Evolutionary conservation across 257 asterid species (phyloP).

Genomic region (Orobanche coerulescens): DNA sequence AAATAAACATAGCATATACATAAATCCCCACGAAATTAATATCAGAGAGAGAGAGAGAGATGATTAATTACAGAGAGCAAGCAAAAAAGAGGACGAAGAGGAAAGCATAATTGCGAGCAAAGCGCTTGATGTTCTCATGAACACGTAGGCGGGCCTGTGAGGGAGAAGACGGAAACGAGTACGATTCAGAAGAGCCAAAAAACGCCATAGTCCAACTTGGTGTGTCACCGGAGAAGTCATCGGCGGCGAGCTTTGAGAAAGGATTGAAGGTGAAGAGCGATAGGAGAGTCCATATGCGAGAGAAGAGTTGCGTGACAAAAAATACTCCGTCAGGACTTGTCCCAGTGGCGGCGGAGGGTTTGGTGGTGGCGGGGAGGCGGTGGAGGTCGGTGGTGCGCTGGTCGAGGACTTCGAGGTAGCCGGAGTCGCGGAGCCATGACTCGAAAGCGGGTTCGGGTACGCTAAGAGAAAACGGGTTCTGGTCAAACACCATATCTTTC

Average conservation of each 20-base stretch:
- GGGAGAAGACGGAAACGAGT: constrained; percentile 78
- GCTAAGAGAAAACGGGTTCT: constrained; percentile 80
- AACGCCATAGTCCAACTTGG: constrained; percentile 76
- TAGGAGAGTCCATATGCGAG: constrained; percentile 49
- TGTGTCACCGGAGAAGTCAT: constrained; percentile 62
- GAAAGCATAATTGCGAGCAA: constrained; percentile 68
- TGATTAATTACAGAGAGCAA: constrained; percentile 57
- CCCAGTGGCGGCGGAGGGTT: constrained; percentile 23
- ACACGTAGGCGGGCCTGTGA: constrained; percentile 82
- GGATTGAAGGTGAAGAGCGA: constrained; percentile 78
- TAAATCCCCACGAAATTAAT: not conserved
- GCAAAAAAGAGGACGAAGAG: constrained; percentile 64
- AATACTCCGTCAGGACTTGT: constrained; percentile 27
- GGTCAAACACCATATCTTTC: constrained; percentile 49
- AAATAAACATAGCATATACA: not conserved
- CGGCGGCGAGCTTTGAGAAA: constrained; percentile 63
- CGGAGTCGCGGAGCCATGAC: constrained; percentile 86
- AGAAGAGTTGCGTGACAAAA: constrained; percentile 32
- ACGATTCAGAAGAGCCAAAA: constrained; percentile 58
- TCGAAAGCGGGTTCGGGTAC: constrained; percentile 82
- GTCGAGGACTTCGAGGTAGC: constrained; percentile 79
- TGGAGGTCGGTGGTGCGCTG: constrained; percentile 81
- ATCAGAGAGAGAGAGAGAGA: not conserved
- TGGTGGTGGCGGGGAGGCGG: constrained; percentile 46
- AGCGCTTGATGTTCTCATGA: constrained; percentile 91